Conservation (phyloP, 164 flowering plant species). For the Sedum album region DNA sequence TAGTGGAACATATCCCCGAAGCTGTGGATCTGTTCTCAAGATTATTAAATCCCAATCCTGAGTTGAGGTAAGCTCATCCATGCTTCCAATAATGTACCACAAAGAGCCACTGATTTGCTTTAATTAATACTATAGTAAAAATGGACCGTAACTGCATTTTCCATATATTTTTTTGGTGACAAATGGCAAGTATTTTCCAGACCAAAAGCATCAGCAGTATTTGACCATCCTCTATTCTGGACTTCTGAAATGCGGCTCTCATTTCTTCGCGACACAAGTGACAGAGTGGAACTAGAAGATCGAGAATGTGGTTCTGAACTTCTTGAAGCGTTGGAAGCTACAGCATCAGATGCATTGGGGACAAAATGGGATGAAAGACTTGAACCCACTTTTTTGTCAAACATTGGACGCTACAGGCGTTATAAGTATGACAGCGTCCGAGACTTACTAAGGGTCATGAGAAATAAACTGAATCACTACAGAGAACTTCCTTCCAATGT, state of each 20-base stretch:
- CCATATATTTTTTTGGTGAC: background rate
- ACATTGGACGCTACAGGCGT: constrained; percentile 36
- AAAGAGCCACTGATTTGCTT: no score
- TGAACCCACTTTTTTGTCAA: constrained; percentile 29
- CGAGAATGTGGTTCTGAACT: constrained; percentile 23
- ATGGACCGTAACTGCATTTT: background rate
- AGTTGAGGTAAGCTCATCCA: constrained; percentile 22
- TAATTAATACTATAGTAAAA: no score
- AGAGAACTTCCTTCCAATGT: constrained; percentile 39
- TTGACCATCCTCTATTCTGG: constrained; percentile 45
- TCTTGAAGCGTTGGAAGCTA: constrained; percentile 30
- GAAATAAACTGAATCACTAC: constrained; percentile 43
- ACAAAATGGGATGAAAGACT: constrained; percentile 39
- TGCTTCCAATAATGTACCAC: background rate
- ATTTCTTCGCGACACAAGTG: constrained; percentile 40
- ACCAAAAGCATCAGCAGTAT: constrained; percentile 33
- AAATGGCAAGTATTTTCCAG: constrained; percentile 15
- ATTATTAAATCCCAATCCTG: constrained; percentile 29
- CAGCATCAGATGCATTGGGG: constrained; percentile 27
- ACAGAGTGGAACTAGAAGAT: constrained; percentile 38
- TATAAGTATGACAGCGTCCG: constrained; percentile 39
- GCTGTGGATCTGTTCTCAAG: constrained; percentile 32
- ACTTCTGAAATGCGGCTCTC: constrained; percentile 36
- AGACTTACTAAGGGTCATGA: constrained; percentile 34
- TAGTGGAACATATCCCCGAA: constrained; percentile 37